phyloP scores from a whole-genome alignment of 257 asterid species.

The Solanum peruvianum region DNA sequence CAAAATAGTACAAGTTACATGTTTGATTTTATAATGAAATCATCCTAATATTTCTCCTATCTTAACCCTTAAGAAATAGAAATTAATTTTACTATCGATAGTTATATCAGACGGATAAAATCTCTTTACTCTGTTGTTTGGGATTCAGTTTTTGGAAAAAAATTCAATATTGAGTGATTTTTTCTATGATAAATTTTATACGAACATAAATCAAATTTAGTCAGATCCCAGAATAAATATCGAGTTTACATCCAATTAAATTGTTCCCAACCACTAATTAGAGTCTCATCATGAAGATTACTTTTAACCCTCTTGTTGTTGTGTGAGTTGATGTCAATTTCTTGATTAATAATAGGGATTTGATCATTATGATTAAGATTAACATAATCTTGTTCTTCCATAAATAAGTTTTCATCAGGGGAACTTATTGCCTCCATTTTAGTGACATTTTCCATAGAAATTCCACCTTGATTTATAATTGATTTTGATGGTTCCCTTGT shows the following conservation, averaged over 20 bases:
- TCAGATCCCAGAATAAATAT: neutral
- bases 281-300: neutral
- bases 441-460: neutral
- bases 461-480: neutral
- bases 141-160: no score
- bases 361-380: neutral
- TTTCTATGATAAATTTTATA: no score
- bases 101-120: neutral
- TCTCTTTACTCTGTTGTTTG: no score
- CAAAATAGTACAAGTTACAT: neutral
- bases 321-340: neutral
- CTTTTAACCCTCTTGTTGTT: neutral
- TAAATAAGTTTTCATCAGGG: neutral
- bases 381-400: neutral
- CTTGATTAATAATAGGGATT: neutral
- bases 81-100: neutral
- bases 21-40: neutral
- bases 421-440: neutral
- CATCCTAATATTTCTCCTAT: neutral
- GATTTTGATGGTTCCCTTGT: neutral
- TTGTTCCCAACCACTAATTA: neutral
- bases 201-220: neutral
- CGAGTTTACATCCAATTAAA: neutral
- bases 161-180: no score
- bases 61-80: neutral